These are phyloP conservation scores for Diaporthe ampelina DNA, from an alignment of 2,329 filamentous ascomycete genomes.

Conservation along the genomic window DNA sequence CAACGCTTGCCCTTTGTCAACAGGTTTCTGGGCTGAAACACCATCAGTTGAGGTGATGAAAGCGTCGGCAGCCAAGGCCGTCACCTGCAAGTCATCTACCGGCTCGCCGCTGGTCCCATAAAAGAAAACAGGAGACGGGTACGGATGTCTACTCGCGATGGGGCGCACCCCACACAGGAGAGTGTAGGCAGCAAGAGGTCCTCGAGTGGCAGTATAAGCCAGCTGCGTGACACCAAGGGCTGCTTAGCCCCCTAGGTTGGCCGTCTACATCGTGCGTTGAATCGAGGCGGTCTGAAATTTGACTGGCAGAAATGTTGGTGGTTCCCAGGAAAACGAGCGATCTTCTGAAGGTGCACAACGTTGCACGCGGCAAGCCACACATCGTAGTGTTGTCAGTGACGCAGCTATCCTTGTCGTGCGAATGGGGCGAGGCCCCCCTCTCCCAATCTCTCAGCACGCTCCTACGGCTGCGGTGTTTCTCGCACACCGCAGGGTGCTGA, in stretches of 20 bases:
- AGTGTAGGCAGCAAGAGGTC: background rate
- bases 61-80: conserved; percentile 15
- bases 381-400: conserved; percentile 37
- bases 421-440: conserved; percentile 23
- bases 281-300: conserved; percentile 11
- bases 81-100: conserved; percentile 36
- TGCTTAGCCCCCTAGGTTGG: background rate
- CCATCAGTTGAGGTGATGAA: background rate
- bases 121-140: background rate
- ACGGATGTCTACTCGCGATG: conserved; percentile 7
- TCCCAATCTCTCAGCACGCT: conserved; percentile 30
- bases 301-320: conserved; percentile 10
- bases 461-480: conserved; percentile 20
- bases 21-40: background rate
- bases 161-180: conserved; percentile 12
- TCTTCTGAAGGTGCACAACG: conserved; percentile 20
- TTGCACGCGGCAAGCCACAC: conserved; percentile 25
- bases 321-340: conserved; percentile 33
- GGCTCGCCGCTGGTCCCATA: background rate
- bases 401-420: conserved; percentile 28
- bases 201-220: conserved; percentile 13
- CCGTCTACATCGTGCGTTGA: conserved; percentile 1
- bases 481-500: conserved; percentile 29
- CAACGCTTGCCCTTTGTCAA: background rate
- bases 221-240: conserved; percentile 7